These are phyloP conservation scores for Ganoderma resinaceum DNA, from an alignment of 1,284 basidiomycete genomes.

Conservation along the genomic window DNA sequence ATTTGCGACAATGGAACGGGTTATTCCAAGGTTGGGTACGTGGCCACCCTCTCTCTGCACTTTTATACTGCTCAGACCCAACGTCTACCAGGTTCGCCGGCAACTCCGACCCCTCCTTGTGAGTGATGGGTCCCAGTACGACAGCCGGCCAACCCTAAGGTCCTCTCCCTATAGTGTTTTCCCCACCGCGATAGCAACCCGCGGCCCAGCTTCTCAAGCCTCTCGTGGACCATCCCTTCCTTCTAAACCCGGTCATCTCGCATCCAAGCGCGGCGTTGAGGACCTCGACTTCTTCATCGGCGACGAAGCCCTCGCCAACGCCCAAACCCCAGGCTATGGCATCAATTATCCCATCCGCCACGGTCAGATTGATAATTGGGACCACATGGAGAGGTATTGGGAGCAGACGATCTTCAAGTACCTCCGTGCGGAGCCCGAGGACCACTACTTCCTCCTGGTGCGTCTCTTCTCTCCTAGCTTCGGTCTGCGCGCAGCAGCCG, in stretches of 20 bases:
- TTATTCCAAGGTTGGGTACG: conserved; percentile 96
- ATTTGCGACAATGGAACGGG: conserved; percentile 99
- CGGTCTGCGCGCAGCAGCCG: conserved; percentile 9
- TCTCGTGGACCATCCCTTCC: conserved; percentile 76
- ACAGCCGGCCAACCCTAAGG: conserved; percentile 11
- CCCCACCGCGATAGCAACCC: conserved; percentile 94
- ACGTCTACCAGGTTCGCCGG: conserved; percentile 85
- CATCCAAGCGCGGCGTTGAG: conserved; percentile 97
- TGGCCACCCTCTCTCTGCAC: conserved; percentile 21
- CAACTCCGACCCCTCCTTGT: conserved; percentile 98
- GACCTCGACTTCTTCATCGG: conserved; percentile 99
- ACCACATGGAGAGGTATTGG: conserved; percentile 99
- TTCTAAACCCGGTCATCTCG: conserved; percentile 91
- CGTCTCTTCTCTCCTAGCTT: conserved; percentile 41
- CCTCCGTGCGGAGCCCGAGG: conserved; percentile 97
- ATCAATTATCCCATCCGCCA: conserved; percentile 98
- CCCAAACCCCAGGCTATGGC: conserved; percentile 90
- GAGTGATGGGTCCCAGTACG: conserved; percentile 41
- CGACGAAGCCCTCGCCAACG: conserved; percentile 95
- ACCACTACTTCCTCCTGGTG: conserved; percentile 97
- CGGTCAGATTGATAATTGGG: conserved; percentile 99
- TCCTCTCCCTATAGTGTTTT: conserved; percentile 70
- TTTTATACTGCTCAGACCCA: conserved; percentile 16
- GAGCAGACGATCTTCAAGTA: conserved; percentile 99
- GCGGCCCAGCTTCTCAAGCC: conserved; percentile 69